Evolutionary conservation across 73 alveolate species (phyloP), one percentile per base, ranked within the genome.

Genomic region (Halteria grandinella): DNA sequence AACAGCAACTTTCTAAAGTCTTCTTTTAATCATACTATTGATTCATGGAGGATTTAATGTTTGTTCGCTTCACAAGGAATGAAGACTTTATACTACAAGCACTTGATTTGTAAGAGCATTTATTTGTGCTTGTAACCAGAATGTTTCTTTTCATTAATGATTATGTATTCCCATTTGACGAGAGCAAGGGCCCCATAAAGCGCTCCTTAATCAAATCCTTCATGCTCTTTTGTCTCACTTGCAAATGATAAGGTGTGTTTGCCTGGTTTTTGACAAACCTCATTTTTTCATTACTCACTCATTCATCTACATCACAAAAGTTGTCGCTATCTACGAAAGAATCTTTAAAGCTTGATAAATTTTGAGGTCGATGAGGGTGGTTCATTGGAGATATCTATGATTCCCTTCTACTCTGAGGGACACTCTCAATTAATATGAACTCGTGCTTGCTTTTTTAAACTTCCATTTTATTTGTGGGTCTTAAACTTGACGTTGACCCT

Each of bases 1-100:
- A 57, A 32, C 74, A 57, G 28, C 74, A 33, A 29, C 74, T 57
- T 33, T 57, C 74, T 17, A 57, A 57, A 21, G 75, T 33, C 5
- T 11, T 8, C 55, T 28, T 32, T 31, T 7, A 6, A 21, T 10
- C 55, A 6, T 7, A 2, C 8, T 20, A n/a, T n/a, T n/a, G n/a
- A n/a, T n/a, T n/a, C n/a, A n/a, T n/a, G n/a, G n/a, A 15, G 18
- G 57, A 33, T 3, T 41, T 37, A 8, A 29, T 8, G 21, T 20
- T 57, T 21, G 48, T 53, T 53, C 29, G 17, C 29, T 53, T 53
- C 10, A 45, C 29, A 12, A 11, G 7, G 55, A 57, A 57, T 6
- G 75, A 57, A 34, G 49, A 21, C 33, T 34, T 27, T 4, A 57
- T 27, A 18, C 55, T 32, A 54, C 75, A 57, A 7, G 75, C 36